Conservation (phyloP, 129 eudicot species). For the Glebionis coronaria region DNA sequence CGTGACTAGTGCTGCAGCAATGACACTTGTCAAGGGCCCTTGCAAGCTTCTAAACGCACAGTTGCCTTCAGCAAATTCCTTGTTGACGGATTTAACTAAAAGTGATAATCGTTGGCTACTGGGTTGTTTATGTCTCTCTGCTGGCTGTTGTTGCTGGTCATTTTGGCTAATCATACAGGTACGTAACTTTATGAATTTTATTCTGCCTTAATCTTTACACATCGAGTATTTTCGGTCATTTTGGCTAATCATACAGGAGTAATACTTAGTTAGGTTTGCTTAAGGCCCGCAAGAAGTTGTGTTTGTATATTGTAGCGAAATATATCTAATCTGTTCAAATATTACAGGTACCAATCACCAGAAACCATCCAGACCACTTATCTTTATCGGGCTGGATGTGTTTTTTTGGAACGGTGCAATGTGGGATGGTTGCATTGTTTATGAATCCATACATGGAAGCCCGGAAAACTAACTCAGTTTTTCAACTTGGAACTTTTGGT, state of each 20-base stretch:
- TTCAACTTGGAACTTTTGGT: slow-evolving; percentile 43
- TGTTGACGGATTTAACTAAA: slow-evolving; percentile 20
- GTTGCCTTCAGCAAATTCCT: slow-evolving; percentile 34
- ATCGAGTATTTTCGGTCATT: too few species aligned
- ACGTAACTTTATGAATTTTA: neutral
- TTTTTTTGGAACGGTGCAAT: slow-evolving; percentile 56
- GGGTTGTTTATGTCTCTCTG: slow-evolving; percentile 72
- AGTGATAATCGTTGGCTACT: slow-evolving; percentile 54
- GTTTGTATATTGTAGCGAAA: neutral
- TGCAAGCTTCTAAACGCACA: slow-evolving; percentile 53
- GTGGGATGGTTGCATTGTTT: slow-evolving; percentile 45
- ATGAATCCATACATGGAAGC: slow-evolving; percentile 45
- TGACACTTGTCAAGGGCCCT: slow-evolving; percentile 80
- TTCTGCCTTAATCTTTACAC: neutral
- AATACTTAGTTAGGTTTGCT: too few species aligned
- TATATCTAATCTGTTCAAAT: neutral
- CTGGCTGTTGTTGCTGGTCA: slow-evolving; percentile 75
- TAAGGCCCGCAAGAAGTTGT: too few species aligned
- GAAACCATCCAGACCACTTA: slow-evolving; percentile 60
- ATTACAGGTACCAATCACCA: slow-evolving; percentile 58
- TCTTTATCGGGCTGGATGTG: slow-evolving; percentile 83
- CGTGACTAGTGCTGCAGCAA: slow-evolving; percentile 68
- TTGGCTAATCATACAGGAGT: too few species aligned
- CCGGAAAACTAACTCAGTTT: slow-evolving; percentile 56
- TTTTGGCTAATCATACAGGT: slow-evolving; percentile 86